Conservation (phyloP, 192 early-diverging fungal species). For the Umbelopsis sp. region DNA sequence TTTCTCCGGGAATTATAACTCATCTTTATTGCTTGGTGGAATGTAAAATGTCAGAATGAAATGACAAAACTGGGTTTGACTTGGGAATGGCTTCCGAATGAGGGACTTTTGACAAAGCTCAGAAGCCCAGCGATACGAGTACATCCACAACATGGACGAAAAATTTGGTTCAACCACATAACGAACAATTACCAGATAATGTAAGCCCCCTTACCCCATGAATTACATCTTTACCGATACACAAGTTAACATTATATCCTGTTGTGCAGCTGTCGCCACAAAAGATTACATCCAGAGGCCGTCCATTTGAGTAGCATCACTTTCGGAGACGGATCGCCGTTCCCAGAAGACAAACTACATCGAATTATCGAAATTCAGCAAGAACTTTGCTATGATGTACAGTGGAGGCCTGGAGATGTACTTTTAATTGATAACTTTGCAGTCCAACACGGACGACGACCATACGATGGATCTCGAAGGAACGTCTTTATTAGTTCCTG, state of each 20-base stretch:
- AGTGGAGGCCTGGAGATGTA: slow-evolving; percentile 7
- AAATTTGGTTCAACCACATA: slow-evolving; percentile 12
- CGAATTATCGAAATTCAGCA: slow-evolving; percentile 8
- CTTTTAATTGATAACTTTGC: slow-evolving; percentile 8
- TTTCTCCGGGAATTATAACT: too few relatives aligned
- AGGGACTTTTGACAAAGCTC: background rate
- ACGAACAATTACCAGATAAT: slow-evolving; percentile 7
- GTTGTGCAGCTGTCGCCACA: background rate
- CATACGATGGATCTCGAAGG: background rate
- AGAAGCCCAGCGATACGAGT: background rate
- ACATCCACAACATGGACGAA: background rate
- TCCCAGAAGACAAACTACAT: background rate
- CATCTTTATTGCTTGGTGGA: too few relatives aligned
- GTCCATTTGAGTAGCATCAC: background rate
- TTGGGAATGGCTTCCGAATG: slow-evolving; percentile 13
- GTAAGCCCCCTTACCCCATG: background rate
- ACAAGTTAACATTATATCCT: background rate
- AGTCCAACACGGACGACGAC: background rate
- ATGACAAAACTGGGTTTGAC: slow-evolving; percentile 4
- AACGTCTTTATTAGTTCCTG: slow-evolving; percentile 14
- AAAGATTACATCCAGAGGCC: slow-evolving; percentile 5
- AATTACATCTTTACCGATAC: too few relatives aligned
- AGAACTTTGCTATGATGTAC: slow-evolving; percentile 7
- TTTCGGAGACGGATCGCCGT: background rate
- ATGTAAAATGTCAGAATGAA: slow-evolving; percentile 8